Conservation (phyloP, 768 basidiomycete genomes). For the Leucogyrophana mollusca region DNA sequence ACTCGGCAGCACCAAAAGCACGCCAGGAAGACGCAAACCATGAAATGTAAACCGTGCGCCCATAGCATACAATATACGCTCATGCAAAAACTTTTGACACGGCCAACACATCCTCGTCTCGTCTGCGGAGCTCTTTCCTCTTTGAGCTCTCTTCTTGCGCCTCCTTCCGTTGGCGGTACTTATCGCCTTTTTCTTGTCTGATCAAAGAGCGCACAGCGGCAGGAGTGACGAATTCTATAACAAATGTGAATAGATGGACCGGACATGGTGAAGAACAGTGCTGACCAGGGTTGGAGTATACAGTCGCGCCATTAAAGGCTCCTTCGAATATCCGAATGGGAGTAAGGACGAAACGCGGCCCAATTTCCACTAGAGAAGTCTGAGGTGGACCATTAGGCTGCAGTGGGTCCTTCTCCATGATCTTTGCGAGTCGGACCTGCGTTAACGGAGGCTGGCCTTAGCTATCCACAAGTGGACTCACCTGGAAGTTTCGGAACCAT, state of each 20-base stretch:
- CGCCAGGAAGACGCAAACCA: no score
- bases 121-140: constrained; percentile 62
- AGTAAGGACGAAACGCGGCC: constrained; percentile 94
- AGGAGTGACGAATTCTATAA: constrained; percentile 88
- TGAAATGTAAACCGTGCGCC: no score
- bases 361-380: constrained; percentile 92
- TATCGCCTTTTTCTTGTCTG: constrained; percentile 73
- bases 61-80: constrained; percentile 17
- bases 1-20: no score
- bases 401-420: constrained; percentile 90
- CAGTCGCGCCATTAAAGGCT: constrained; percentile 90
- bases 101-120: constrained; percentile 75
- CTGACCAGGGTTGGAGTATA: constrained; percentile 93
- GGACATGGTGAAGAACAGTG: constrained; percentile 7
- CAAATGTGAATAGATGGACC: background rate
- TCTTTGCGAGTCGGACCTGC: constrained; percentile 43
- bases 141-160: constrained; percentile 63
- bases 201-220: constrained; percentile 70
- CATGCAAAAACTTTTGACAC: constrained; percentile 90
- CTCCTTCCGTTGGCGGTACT: constrained; percentile 81
- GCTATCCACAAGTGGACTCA: constrained; percentile 28
- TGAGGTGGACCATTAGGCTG: constrained; percentile 84
- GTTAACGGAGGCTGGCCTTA: background rate
- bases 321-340: constrained; percentile 99
- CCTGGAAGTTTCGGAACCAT: constrained; percentile 99